Evolutionary conservation across 805 yeast genomes (phyloP).

Genomic region (Hanseniaspora lachancei): DNA sequence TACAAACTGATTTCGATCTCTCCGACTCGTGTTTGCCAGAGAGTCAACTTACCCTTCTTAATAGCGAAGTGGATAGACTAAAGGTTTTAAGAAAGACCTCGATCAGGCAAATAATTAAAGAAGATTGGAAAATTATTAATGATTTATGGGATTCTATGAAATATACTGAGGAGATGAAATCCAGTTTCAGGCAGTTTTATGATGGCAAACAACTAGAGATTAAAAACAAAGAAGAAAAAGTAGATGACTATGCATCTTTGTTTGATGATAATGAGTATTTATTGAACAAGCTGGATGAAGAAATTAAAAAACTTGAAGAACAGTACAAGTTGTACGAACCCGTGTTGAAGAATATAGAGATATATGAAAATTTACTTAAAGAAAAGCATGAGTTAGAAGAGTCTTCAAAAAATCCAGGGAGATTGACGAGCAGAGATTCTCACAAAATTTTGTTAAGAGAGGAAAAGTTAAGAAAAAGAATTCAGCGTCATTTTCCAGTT

Average conservation of each 20-base stretch:
- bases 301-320: slow-evolving; percentile 38
- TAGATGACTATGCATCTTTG: slow-evolving; percentile 21
- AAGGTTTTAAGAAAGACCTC: slow-evolving; percentile 46
- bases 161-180: slow-evolving; percentile 41
- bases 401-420: slow-evolving; percentile 65
- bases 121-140: slow-evolving; percentile 45
- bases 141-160: slow-evolving; percentile 51
- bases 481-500: slow-evolving; percentile 56
- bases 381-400: slow-evolving; percentile 55
- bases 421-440: slow-evolving; percentile 61
- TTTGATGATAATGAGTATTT: slow-evolving; percentile 46
- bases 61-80: slow-evolving; percentile 44
- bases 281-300: slow-evolving; percentile 51
- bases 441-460: slow-evolving; percentile 70
- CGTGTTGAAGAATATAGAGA: slow-evolving; percentile 42
- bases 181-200: slow-evolving; percentile 32
- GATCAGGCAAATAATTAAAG: slow-evolving; percentile 55
- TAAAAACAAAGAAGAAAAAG: slow-evolving; percentile 12
- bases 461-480: slow-evolving; percentile 57
- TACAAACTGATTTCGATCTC: slow-evolving; percentile 27
- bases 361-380: slow-evolving; percentile 39
- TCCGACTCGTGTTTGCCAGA: slow-evolving; percentile 29
- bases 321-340: slow-evolving; percentile 42
- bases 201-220: slow-evolving; percentile 12
- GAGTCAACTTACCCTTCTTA: slow-evolving; percentile 37